Evolutionary conservation across 495 filamentous ascomycete species (phyloP).

Genomic region (Achaetomiella virescens): DNA sequence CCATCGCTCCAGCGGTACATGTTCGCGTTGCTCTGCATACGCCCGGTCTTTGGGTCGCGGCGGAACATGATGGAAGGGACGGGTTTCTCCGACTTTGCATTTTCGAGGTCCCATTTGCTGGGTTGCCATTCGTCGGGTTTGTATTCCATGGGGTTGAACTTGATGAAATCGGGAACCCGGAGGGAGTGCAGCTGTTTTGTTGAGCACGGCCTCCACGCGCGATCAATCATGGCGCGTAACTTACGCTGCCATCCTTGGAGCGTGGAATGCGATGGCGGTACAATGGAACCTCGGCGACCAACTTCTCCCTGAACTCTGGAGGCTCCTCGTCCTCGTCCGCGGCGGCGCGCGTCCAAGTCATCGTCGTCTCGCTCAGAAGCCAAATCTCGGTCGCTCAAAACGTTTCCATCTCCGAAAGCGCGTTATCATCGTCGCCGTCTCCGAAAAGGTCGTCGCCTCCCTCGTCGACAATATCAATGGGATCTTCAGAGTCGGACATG

Average conservation of each 20-base stretch:
- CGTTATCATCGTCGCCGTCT: constrained; percentile 38
- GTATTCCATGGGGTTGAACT: constrained; percentile 67
- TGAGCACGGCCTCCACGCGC: no score
- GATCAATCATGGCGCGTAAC: no score
- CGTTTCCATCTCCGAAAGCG: constrained; percentile 27
- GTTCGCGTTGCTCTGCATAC: constrained; percentile 69
- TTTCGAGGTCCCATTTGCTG: constrained; percentile 41
- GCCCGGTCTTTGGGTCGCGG: constrained; percentile 35
- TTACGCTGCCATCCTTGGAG: constrained; percentile 61
- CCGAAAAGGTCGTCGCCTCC: constrained; percentile 64
- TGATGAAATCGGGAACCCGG: constrained; percentile 72
- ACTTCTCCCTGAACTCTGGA: constrained; percentile 45
- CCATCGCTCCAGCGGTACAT: constrained; percentile 81
- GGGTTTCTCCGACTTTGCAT: constrained; percentile 34
- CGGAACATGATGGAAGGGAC: constrained; percentile 37
- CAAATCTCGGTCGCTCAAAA: constrained; percentile 62
- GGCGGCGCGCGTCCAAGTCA: constrained; percentile 24
- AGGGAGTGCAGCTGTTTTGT: constrained; percentile 72
- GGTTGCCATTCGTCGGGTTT: constrained; percentile 60
- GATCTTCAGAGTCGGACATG: constrained; percentile 50
- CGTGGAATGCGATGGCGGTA: constrained; percentile 64
- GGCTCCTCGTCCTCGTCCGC: constrained; percentile 43
- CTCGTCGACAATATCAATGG: constrained; percentile 45
- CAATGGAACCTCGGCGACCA: constrained; percentile 50
- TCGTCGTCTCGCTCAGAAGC: constrained; percentile 72